Evolutionary conservation across 331 rosid genomes (phyloP).

Genomic region (Pyracantha coccinea): DNA sequence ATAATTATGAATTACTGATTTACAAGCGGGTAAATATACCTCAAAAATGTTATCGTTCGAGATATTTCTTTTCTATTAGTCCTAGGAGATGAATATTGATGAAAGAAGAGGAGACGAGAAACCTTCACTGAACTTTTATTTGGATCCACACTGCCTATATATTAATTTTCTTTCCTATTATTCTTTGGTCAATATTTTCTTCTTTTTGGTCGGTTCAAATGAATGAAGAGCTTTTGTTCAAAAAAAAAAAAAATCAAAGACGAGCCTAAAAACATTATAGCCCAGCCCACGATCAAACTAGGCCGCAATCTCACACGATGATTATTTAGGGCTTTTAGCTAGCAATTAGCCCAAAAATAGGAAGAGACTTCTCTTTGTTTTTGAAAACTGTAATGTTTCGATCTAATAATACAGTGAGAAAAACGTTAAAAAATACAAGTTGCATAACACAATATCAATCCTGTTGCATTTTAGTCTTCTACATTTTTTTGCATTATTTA

Average conservation of each 20-base stretch:
- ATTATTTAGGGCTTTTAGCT: neutral
- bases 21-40: too few relatives aligned
- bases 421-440: too few relatives aligned
- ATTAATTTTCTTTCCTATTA: neutral
- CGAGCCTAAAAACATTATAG: neutral
- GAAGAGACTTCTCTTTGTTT: neutral
- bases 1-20: too few relatives aligned
- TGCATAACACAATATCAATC: too few relatives aligned
- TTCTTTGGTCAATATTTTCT: neutral
- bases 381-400: too few relatives aligned
- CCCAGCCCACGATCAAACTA: neutral
- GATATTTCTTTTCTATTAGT: too few relatives aligned
- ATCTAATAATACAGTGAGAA: accelerated
- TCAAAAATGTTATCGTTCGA: neutral
- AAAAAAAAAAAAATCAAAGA: too few relatives aligned
- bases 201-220: neutral
- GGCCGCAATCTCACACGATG: neutral
- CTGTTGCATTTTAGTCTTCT: neutral
- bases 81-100: neutral
- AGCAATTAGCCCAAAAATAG: neutral
- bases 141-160: neutral
- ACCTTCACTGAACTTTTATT: neutral
- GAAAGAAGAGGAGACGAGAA: neutral
- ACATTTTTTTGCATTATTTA: neutral
- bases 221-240: neutral